Evolutionary conservation across 176 grass and related monocot genomes (phyloP), one percentile per base, ranked within the genome.

Genomic region (Paspalum vaginatum): DNA sequence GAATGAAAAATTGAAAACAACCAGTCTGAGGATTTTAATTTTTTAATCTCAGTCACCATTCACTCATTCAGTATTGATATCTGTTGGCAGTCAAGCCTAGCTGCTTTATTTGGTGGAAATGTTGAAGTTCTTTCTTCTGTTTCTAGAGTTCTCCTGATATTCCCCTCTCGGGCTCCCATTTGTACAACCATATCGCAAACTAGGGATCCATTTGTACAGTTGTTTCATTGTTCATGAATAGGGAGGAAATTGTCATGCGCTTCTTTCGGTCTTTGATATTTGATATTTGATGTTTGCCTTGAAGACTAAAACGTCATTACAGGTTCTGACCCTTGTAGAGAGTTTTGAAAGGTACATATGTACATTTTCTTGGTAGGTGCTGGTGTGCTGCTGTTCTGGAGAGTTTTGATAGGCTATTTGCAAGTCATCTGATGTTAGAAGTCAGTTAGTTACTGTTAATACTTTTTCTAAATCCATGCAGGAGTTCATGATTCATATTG

Each of bases 401-500:
- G 1, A 27, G 8, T 86, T 38, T 64, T 48, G 15, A 4, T 54
- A 74, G 43, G 74, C 44, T 57, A 26, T 53, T 86, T 86, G 61
- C 54, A 50, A 69, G 21, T 26, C 18, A 12, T 11, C 44, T 53
- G 32, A 52, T 79, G 40, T 43, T 58, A 50, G 8, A 63, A 47
- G 10, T 92, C 2, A 32, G 1, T 32, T 32, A 32, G 1, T 32
- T 2, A 32, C 32, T 32, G 32, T 32, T 32, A 75, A 66, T 70
- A 50, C 26, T 12, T 82, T 82, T 72, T 75, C 58, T 71, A 60
- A 75, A 84, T 41, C 5, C 32, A 50, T 87, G 79, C 86, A 98
- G 96, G 92, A 84, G 96, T 98, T 72, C 96, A 98, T 87, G 96
- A 98, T 93, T 98, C 96, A 72, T 98, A 91, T 71, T 98, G 96